Evolutionary conservation across 1,284 basidiomycete species (phyloP).

Genomic region (Ceratobasidium sp.): DNA sequence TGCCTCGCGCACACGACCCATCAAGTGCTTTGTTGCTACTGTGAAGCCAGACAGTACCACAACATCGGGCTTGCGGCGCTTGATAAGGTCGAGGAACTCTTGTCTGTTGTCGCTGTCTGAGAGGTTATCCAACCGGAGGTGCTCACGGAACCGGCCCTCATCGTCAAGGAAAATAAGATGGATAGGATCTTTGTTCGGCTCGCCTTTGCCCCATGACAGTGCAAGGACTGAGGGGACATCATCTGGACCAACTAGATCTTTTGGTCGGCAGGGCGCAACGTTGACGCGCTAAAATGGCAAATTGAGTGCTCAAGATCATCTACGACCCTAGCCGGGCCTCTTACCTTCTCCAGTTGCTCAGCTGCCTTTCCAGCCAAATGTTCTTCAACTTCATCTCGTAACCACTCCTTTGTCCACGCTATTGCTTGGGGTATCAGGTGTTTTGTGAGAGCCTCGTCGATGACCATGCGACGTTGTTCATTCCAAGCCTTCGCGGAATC

Average conservation of each 20-base stretch:
- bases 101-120: constrained; percentile 69
- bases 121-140: constrained; percentile 88
- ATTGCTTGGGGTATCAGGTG: constrained; percentile 82
- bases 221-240: constrained; percentile 88
- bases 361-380: constrained; percentile 73
- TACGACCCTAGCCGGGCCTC: too few species aligned
- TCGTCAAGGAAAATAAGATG: constrained; percentile 87
- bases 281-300: constrained; percentile 38
- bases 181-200: constrained; percentile 89
- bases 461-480: constrained; percentile 78
- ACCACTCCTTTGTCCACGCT: constrained; percentile 89
- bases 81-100: constrained; percentile 83
- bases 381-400: constrained; percentile 92
- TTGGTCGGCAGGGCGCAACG: constrained; percentile 69
- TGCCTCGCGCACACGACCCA: constrained; percentile 62
- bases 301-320: too few species aligned
- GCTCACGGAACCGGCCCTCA: constrained; percentile 86
- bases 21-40: constrained; percentile 79
- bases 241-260: constrained; percentile 49
- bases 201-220: constrained; percentile 93
- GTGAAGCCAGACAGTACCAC: constrained; percentile 90
- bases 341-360: constrained; percentile 72
- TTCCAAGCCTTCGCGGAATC: constrained; percentile 94
- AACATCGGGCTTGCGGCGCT: constrained; percentile 84
- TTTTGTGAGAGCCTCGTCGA: constrained; percentile 79